Base-by-base conservation (phyloP, 345 rosid species). In the Clarkia xantiana region DNA sequence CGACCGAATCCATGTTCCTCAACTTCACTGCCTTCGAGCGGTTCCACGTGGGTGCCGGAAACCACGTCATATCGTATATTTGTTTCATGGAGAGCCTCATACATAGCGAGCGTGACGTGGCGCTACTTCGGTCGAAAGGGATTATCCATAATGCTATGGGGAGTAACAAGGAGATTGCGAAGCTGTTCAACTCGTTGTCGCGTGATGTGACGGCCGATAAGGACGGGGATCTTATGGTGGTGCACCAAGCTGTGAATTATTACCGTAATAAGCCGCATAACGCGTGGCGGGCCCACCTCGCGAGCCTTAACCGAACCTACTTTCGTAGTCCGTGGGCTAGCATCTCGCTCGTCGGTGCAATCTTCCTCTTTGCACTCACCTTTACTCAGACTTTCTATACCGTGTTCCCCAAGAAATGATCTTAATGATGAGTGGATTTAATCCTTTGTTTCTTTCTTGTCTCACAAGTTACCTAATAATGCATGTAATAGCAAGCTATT, bases 291-390 rank as follows among this genome's bases (percentile, higher is more conserved):
- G 67, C n/a, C n/a, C n/a, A n/a, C n/a, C n/a, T n/a, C n/a, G n/a
- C 78, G 38, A 70, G 71, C 52, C 68, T 74, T 19, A 52, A 67
- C 16, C 72, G 65, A 44, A 65, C 70, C 18, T 71, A 74, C 52
- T 78, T 74, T 59, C 67, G 67, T 45, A 78, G 49, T 47, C 78
- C 80, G 1, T 71, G 80, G 84, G 76, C 84, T 39, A 46, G 63
- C 9, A 50, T 67, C 16, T 62, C 79, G 4, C 51, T 74, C 4
- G 51, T 68, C n/a, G 73, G 67, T 8, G 83, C 63, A 0, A 0
- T 71, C 55, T 66, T 77, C 47, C 71, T 77, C 14, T 72, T 75
- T 25, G 70, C 72, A 19, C 72, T 78, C 62, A 68, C 74, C 3
- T 65, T 67, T 3, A 57, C 13, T 12, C 72, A 70, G 53, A 72